A percentile compares a stretch with the other conserved stretches of the same genome.
Conservation (phyloP, 306 rosid genomes). For the Cicer arietinum region DNA sequence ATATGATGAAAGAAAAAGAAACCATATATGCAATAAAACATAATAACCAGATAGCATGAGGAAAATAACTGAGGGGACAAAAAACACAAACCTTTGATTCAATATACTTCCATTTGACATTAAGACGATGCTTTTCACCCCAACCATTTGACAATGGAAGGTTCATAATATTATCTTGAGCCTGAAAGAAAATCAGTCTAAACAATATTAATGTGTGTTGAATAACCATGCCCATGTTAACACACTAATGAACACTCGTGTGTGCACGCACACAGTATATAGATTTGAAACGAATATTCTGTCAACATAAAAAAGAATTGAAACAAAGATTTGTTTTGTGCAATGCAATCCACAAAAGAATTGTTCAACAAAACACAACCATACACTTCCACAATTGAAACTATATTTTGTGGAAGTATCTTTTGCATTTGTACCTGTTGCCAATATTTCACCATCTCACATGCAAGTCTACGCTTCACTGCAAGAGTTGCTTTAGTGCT, state of each 20-base stretch:
- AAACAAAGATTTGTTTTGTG: neutral
- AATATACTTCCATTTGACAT: constrained; percentile 84
- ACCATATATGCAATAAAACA: constrained; percentile 25
- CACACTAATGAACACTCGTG: constrained; percentile 8
- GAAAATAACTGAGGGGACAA: constrained; percentile 15
- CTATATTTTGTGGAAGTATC: too few species aligned
- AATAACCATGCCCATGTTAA: constrained; percentile 5
- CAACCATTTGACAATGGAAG: constrained; percentile 89
- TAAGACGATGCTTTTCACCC: constrained; percentile 88
- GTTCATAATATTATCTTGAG: constrained; percentile 95
- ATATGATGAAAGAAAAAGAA: constrained; percentile 31
- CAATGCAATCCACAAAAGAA: neutral
- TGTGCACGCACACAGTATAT: neutral
- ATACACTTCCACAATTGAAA: neutral
- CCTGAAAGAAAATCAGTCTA: constrained; percentile 59
- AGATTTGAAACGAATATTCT: neutral
- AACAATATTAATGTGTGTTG: constrained; percentile 5
- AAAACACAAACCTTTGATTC: constrained; percentile 82
- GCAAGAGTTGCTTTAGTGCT: constrained; percentile 98
- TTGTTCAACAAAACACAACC: constrained; percentile 30
- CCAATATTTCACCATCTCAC: constrained; percentile 99
- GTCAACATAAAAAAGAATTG: neutral
- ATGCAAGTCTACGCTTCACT: constrained; percentile 98
- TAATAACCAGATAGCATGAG: constrained; percentile 4
- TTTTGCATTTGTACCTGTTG: constrained; percentile 72